Evolutionary conservation across 805 yeast species (phyloP).

Genomic region (Hemisphaericaspora nanyangensis): DNA sequence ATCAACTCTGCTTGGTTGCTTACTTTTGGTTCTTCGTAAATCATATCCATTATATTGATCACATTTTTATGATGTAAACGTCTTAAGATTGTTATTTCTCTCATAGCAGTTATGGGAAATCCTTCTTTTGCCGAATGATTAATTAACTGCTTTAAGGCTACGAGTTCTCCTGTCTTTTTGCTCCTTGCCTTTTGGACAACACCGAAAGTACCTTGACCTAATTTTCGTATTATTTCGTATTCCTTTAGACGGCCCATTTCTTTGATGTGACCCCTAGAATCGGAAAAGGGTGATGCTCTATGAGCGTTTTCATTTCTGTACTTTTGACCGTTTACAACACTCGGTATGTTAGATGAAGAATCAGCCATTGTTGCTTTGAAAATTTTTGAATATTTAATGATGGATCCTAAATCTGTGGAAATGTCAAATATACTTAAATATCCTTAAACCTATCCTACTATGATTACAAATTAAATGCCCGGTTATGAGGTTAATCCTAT

Average conservation of each 20-base stretch:
- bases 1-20: conserved; percentile 29
- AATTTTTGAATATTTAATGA: too few species aligned
- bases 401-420: too few species aligned
- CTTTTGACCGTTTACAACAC: conserved; percentile 1
- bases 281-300: background rate
- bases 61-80: conserved; percentile 66
- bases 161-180: conserved; percentile 51
- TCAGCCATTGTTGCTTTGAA: too few species aligned
- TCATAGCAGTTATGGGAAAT: conserved; percentile 90
- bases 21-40: conserved; percentile 40
- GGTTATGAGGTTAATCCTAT: too few species aligned
- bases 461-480: too few species aligned
- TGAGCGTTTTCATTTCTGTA: background rate
- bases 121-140: conserved; percentile 74
- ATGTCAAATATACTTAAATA: too few species aligned
- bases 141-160: conserved; percentile 86
- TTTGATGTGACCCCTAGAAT: conserved; percentile 4
- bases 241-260: conserved; percentile 28
- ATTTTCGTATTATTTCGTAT: conserved; percentile 31
- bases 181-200: conserved; percentile 79
- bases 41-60: conserved; percentile 74
- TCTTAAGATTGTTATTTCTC: conserved; percentile 85
- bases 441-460: too few species aligned
- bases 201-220: conserved; percentile 50
- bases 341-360: too few species aligned